phyloP scores from a whole-genome alignment of 805 yeast species.

The Ogataea salicorniae region DNA sequence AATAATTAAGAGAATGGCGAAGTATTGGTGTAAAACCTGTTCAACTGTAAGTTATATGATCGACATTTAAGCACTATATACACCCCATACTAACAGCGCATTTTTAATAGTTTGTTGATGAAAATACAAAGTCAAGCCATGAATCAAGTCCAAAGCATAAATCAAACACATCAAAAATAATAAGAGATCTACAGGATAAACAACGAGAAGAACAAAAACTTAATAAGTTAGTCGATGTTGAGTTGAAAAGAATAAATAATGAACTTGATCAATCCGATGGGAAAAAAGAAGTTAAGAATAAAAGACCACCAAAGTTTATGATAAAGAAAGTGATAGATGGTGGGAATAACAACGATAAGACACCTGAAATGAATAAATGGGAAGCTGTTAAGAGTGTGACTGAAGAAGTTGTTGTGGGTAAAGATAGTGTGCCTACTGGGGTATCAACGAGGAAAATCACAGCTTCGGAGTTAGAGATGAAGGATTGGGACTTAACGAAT shows the following conservation, averaged over 20 bases:
- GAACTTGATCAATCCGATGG: not conserved
- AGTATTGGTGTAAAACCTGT: slow-evolving; percentile 35
- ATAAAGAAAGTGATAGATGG: slow-evolving; percentile 4
- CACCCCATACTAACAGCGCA: slow-evolving; percentile 1
- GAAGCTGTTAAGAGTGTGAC: slow-evolving; percentile 3
- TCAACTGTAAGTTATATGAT: slow-evolving; percentile 27
- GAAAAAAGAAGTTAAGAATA: not conserved
- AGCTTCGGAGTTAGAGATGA: slow-evolving; percentile 21
- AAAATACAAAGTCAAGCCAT: slow-evolving; percentile 29
- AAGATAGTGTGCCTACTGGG: slow-evolving; percentile 3
- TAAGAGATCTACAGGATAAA: slow-evolving; percentile 24
- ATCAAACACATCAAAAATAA: slow-evolving; percentile 13
- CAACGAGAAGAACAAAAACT: slow-evolving; percentile 9
- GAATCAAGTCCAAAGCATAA: slow-evolving; percentile 32
- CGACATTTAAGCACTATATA: not conserved
- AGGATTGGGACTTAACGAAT: slow-evolving; percentile 23
- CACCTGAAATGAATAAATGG: slow-evolving; percentile 5
- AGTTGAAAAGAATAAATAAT: slow-evolving; percentile 6
- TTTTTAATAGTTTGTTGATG: slow-evolving; percentile 32
- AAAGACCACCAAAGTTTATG: not conserved
- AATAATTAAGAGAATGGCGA: slow-evolving; percentile 19
- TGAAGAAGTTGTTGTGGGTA: slow-evolving; percentile 1
- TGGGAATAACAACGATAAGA: not conserved
- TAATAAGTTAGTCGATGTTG: slow-evolving; percentile 13
- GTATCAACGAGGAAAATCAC: slow-evolving; percentile 4